Percentiles rank a stretch among this genome's conserved stretches.
Conservation (phyloP, 306 rosid genomes). For the Herpetospermum pedunculosum region DNA sequence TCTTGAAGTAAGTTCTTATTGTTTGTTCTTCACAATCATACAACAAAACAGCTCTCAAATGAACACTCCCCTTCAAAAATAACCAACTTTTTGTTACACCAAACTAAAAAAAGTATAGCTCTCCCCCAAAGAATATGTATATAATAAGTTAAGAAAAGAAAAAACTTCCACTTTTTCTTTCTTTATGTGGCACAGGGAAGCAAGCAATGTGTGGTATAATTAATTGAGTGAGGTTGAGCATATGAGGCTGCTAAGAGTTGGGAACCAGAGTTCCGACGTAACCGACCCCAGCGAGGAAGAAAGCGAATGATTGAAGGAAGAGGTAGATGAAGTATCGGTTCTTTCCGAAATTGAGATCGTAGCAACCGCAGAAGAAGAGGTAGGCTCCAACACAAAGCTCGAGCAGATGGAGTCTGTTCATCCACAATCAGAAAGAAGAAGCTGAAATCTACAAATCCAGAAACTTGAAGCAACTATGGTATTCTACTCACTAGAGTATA, state of each 20-base stretch:
- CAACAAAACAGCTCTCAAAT: not conserved
- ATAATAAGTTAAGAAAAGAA: slow-evolving; percentile 6
- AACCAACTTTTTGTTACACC: not conserved
- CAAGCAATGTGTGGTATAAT: slow-evolving; percentile 7
- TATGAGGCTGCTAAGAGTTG: slow-evolving; percentile 26
- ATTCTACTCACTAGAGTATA: not conserved
- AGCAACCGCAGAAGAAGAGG: slow-evolving; percentile 73
- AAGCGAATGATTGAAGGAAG: slow-evolving; percentile 72
- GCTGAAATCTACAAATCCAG: not conserved
- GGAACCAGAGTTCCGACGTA: slow-evolving; percentile 71
- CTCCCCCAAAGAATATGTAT: not conserved
- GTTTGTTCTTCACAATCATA: not conserved
- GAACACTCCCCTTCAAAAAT: not conserved
- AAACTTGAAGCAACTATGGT: not conserved
- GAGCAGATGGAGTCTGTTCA: slow-evolving; percentile 53
- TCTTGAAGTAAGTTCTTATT: slow-evolving; percentile 1
- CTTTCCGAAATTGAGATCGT: slow-evolving; percentile 60
- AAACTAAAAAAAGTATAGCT: not conserved
- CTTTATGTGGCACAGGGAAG: slow-evolving; percentile 6
- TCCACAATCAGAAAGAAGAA: slow-evolving; percentile 9
- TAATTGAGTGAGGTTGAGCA: not conserved
- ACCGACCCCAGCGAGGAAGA: slow-evolving; percentile 81
- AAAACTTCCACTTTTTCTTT: slow-evolving; percentile 8
- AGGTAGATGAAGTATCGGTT: slow-evolving; percentile 70
- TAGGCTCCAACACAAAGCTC: slow-evolving; percentile 69